Evolutionary conservation across 305 asterid genomes (phyloP).

Genomic region (Solanum aculeatissimum): DNA sequence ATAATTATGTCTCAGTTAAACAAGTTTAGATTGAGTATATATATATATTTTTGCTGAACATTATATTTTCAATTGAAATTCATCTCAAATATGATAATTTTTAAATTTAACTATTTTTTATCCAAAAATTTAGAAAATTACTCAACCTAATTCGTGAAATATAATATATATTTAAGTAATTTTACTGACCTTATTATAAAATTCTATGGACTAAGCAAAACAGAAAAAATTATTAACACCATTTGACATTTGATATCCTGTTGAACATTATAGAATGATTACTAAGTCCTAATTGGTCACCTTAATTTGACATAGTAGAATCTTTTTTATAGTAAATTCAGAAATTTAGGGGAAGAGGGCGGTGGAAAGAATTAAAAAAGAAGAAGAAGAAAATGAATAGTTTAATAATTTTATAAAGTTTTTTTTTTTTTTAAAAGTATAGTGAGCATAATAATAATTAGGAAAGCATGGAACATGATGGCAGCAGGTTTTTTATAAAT

Average conservation of each 20-base stretch:
- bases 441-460: background rate
- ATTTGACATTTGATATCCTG: background rate
- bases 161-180: background rate
- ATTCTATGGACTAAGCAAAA: background rate
- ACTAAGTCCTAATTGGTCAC: background rate
- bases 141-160: background rate
- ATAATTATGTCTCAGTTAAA: background rate
- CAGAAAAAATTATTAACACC: background rate
- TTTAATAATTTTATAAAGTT: background rate
- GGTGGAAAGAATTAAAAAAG: background rate
- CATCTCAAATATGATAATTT: background rate
- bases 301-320: background rate
- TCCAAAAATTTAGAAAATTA: no score
- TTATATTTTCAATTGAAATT: background rate
- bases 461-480: background rate
- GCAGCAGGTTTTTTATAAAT: background rate
- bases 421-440: background rate
- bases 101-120: background rate
- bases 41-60: no score
- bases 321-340: background rate
- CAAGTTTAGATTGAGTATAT: no score
- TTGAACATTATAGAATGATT: background rate
- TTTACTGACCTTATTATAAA: background rate
- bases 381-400: background rate
- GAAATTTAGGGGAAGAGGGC: background rate